A percentile compares a stretch with the other conserved stretches of the same genome.
Conservation (phyloP, 495 filamentous ascomycete genomes). For the Sphaerosporella brunnea region DNA sequence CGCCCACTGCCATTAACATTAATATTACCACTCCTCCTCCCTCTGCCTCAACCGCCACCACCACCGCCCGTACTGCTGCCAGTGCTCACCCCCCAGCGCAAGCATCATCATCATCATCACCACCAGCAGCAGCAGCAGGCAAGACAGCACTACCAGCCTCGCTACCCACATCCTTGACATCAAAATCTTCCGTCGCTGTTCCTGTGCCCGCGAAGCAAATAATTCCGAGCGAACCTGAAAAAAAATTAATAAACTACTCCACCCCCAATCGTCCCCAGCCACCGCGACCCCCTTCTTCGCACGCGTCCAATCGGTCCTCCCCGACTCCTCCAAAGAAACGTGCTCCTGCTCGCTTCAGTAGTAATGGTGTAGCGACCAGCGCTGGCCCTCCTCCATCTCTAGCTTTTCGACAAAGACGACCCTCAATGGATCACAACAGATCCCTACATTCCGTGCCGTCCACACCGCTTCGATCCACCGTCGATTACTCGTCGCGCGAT, state of each 20-base stretch:
- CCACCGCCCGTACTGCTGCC: too few species aligned
- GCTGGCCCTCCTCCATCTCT: slow-evolving; percentile 24
- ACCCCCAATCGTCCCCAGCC: background rate
- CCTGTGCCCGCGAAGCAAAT: slow-evolving; percentile 7
- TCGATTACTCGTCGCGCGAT: too few species aligned
- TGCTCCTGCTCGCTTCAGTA: slow-evolving; percentile 24
- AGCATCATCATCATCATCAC: slow-evolving; percentile 13
- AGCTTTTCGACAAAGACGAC: slow-evolving; percentile 19
- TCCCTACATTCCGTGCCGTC: slow-evolving; percentile 7
- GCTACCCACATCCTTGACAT: too few species aligned
- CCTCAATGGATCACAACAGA: slow-evolving; percentile 22
- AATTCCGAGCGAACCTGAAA: background rate
- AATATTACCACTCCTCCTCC: too few species aligned
- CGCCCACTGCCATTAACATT: too few species aligned
- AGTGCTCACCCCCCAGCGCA: too few species aligned
- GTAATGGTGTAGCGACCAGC: slow-evolving; percentile 27
- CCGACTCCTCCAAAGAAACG: slow-evolving; percentile 7
- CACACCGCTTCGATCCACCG: slow-evolving; percentile 6
- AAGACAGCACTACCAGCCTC: too few species aligned
- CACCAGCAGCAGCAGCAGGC: too few species aligned
- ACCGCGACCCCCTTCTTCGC: slow-evolving; percentile 10
- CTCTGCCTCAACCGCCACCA: too few species aligned
- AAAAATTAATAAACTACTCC: background rate
- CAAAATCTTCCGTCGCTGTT: slow-evolving; percentile 10
- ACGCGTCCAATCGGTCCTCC: slow-evolving; percentile 9